phyloP scores from a whole-genome alignment of 1,139 yeast genomes.

The Groenewaldozyma auringiensis region DNA sequence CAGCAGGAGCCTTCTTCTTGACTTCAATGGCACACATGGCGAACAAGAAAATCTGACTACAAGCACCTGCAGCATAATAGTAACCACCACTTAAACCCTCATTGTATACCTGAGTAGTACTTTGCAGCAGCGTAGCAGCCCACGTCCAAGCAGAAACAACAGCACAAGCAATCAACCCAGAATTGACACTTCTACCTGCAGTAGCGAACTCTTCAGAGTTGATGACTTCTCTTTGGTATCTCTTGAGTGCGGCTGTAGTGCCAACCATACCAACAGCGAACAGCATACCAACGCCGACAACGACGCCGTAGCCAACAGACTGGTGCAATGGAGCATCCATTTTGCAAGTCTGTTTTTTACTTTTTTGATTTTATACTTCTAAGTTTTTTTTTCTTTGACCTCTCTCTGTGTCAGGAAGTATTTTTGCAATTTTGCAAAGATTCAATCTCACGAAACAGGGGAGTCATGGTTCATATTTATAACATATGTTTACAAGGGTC shows the following conservation, averaged over 20 bases:
- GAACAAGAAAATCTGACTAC: constrained; percentile 64
- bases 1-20: constrained; percentile 33
- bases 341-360: not conserved
- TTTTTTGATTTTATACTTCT: too few relatives aligned
- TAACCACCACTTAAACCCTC: constrained; percentile 73
- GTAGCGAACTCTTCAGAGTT: constrained; percentile 54
- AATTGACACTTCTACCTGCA: constrained; percentile 64
- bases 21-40: constrained; percentile 69
- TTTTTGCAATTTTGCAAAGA: too few relatives aligned
- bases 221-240: constrained; percentile 45
- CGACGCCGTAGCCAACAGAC: constrained; percentile 89
- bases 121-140: constrained; percentile 78
- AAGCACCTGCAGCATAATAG: constrained; percentile 71
- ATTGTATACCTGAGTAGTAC: constrained; percentile 68
- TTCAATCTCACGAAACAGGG: too few relatives aligned
- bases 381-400: too few relatives aligned
- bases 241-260: constrained; percentile 43
- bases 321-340: constrained; percentile 38
- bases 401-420: too few relatives aligned
- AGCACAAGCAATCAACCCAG: constrained; percentile 76
- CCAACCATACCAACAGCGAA: constrained; percentile 48
- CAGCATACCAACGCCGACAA: constrained; percentile 74
- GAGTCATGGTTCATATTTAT: too few relatives aligned
- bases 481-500: too few relatives aligned
- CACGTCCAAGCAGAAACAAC: constrained; percentile 93